phyloP scores from a whole-genome alignment of 345 rosid genomes.

The Cardiospermum halicacabum region DNA sequence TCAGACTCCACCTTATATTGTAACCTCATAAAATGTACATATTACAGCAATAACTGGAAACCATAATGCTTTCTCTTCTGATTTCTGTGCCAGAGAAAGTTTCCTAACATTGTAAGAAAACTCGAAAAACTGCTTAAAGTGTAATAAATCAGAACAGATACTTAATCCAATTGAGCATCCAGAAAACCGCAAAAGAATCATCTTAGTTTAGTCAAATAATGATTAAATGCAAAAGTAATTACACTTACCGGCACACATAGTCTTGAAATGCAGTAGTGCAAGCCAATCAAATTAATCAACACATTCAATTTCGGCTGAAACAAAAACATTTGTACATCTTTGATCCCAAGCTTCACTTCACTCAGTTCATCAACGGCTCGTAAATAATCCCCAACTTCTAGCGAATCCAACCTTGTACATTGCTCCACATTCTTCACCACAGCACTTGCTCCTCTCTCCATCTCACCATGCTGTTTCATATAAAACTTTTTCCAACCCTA shows the following conservation, averaged over 20 bases:
- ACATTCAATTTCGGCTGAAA: conserved; percentile 38
- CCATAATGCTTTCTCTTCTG: not conserved
- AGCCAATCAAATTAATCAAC: conserved; percentile 46
- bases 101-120: not conserved
- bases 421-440: conserved; percentile 37
- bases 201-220: not conserved
- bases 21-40: not conserved
- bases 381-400: conserved; percentile 38
- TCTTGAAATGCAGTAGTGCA: conserved; percentile 46
- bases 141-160: not conserved
- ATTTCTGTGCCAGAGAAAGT: not conserved
- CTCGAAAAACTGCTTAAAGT: not conserved
- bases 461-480: conserved; percentile 30
- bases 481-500: conserved; percentile 51
- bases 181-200: not conserved
- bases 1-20: not conserved
- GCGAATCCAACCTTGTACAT: conserved; percentile 16
- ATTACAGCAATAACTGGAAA: not conserved
- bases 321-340: conserved; percentile 46
- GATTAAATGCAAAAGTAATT: conserved; percentile 1
- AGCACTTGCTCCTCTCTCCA: conserved; percentile 25
- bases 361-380: conserved; percentile 34
- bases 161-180: not conserved
- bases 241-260: conserved; percentile 43
- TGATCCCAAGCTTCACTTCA: conserved; percentile 28